Conservation (phyloP, 305 asterid species). For the Plantago coronopus region DNA sequence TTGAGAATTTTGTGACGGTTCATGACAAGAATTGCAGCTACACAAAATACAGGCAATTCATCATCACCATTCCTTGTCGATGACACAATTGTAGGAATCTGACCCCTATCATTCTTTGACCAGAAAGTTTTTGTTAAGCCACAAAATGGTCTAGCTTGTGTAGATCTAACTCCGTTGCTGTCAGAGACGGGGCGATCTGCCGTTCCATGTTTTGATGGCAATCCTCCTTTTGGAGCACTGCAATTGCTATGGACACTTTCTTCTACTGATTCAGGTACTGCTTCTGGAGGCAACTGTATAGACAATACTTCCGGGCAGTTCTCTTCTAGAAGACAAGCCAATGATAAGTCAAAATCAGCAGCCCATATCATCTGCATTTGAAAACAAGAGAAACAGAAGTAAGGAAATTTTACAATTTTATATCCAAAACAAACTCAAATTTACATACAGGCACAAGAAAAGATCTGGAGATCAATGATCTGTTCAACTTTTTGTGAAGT, state of each 20-base stretch:
- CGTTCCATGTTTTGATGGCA: conserved; percentile 47
- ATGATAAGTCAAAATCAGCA: conserved; percentile 81
- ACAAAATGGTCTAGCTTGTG: conserved; percentile 67
- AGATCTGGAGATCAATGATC: no score
- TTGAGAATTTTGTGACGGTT: conserved; percentile 81
- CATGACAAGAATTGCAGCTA: conserved; percentile 91
- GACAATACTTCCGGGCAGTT: conserved; percentile 72
- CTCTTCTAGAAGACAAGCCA: conserved; percentile 59
- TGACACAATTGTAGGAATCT: conserved; percentile 41
- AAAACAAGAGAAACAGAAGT: conserved; percentile 2
- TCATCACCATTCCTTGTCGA: conserved; percentile 74
- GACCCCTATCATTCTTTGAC: conserved; percentile 62
- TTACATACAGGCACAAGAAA: not conserved
- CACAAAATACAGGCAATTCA: conserved; percentile 91
- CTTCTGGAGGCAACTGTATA: conserved; percentile 55
- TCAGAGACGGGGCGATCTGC: conserved; percentile 46
- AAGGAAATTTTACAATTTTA: not conserved
- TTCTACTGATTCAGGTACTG: conserved; percentile 51
- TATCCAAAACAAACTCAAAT: conserved; percentile 2
- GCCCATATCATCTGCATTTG: conserved; percentile 97
- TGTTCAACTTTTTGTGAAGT: no score
- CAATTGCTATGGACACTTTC: conserved; percentile 42
- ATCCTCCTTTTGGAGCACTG: conserved; percentile 38
- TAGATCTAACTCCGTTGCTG: conserved; percentile 47
- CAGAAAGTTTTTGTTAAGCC: conserved; percentile 84